Conservation (phyloP, 305 asterid genomes). For the Ajuga reptans region DNA sequence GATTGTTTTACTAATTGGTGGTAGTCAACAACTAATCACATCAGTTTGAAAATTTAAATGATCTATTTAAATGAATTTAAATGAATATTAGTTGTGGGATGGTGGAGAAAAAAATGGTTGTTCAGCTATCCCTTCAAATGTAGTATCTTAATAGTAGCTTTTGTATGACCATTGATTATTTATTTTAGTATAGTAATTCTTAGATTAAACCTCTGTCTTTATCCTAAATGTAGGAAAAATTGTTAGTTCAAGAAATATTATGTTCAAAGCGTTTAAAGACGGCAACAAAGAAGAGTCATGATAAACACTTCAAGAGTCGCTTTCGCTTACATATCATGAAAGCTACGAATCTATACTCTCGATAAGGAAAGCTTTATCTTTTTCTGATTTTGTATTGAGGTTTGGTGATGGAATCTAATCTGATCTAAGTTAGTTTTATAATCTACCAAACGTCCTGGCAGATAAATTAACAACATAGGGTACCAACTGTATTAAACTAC, state of each 20-base stretch:
- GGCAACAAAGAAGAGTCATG: not conserved
- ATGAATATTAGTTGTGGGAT: slow-evolving; percentile 34
- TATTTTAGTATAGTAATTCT: not conserved
- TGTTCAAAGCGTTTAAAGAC: not conserved
- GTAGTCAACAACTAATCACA: slow-evolving; percentile 25
- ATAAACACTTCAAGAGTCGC: not conserved
- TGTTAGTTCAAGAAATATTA: not conserved
- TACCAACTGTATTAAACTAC: slow-evolving; percentile 14
- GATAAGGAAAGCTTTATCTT: slow-evolving; percentile 29
- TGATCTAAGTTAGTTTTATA: slow-evolving; percentile 44
- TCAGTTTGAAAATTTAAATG: slow-evolving; percentile 6
- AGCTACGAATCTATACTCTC: slow-evolving; percentile 24
- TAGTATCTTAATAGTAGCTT: slow-evolving; percentile 13
- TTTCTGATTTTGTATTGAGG: slow-evolving; percentile 29
- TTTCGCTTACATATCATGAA: slow-evolving; percentile 25
- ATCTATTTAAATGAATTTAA: not conserved
- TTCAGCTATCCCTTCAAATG: slow-evolving; percentile 35
- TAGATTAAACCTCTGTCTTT: not conserved
- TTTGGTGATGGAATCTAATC: slow-evolving; percentile 56
- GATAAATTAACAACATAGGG: slow-evolving; percentile 17
- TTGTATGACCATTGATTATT: too few relatives aligned
- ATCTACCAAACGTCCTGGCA: slow-evolving; percentile 42
- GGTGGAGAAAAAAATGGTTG: slow-evolving; percentile 29
- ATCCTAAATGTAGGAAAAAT: not conserved
- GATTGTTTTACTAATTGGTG: slow-evolving; percentile 17